A percentile compares a stretch with the other conserved stretches of the same genome.
Evolutionary conservation across 371 early-diverging fungal species (phyloP).

Genomic region (Encephalitozoon intestinalis): DNA sequence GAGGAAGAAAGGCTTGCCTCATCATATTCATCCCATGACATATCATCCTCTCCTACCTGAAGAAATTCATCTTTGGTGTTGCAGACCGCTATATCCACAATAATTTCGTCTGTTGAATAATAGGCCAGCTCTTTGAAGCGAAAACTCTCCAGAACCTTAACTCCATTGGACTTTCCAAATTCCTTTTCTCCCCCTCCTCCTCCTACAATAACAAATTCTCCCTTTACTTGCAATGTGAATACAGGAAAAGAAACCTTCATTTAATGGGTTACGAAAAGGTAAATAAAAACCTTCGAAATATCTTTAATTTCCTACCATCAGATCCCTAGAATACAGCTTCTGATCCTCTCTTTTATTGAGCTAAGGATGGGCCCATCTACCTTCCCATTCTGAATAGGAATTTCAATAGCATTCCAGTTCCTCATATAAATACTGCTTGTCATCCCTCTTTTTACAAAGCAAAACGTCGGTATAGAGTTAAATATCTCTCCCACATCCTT

Average conservation of each 20-base stretch:
- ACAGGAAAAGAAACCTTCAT: constrained; percentile 39
- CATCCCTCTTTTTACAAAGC: neutral
- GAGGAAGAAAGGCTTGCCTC: neutral
- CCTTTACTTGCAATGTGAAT: constrained; percentile 32
- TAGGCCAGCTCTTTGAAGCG: neutral
- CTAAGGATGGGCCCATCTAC: neutral
- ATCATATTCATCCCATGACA: constrained; percentile 5
- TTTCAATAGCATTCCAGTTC: neutral
- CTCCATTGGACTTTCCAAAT: constrained; percentile 54
- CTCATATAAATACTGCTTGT: neutral
- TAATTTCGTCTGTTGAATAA: constrained; percentile 43
- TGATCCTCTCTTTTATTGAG: neutral
- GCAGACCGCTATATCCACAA: constrained; percentile 9
- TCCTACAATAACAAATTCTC: constrained; percentile 26
- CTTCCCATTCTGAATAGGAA: neutral
- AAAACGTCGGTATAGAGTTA: constrained; percentile 16
- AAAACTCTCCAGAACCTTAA: constrained; percentile 15
- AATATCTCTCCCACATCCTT: constrained; percentile 24
- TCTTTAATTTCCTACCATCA: neutral
- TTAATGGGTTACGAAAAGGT: neutral
- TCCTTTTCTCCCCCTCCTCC: constrained; percentile 54
- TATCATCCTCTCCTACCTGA: constrained; percentile 1
- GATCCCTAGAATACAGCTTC: neutral
- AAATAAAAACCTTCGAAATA: neutral
- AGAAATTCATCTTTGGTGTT: neutral